Conservation (phyloP, 2,329 filamentous ascomycete genomes). For the Xylaria sp. region DNA sequence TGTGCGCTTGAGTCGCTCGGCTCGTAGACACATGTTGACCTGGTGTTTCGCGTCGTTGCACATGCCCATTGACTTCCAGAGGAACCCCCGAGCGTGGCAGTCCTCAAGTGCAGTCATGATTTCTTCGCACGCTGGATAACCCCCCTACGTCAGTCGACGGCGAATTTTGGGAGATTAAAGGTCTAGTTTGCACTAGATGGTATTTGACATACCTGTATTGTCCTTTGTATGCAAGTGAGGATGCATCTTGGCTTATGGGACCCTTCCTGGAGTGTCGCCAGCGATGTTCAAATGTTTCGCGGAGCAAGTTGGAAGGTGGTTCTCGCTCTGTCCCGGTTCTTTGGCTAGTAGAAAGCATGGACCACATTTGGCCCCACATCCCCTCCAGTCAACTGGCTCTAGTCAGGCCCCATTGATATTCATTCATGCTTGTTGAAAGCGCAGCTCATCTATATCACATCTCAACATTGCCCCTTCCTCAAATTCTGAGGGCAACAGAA, state of each 20-base stretch:
- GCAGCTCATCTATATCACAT: slow-evolving; percentile 26
- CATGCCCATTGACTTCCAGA: slow-evolving; percentile 90
- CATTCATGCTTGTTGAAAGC: slow-evolving; percentile 17
- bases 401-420: slow-evolving; percentile 9
- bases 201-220: slow-evolving; percentile 74
- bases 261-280: slow-evolving; percentile 2
- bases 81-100: slow-evolving; percentile 91
- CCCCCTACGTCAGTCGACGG: slow-evolving; percentile 4
- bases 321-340: slow-evolving; percentile 10
- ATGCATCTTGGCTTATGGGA: slow-evolving; percentile 75
- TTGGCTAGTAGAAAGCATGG: slow-evolving; percentile 41
- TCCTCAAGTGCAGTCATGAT: slow-evolving; percentile 94
- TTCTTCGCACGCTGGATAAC: slow-evolving; percentile 82
- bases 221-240: slow-evolving; percentile 95
- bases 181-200: slow-evolving; percentile 11
- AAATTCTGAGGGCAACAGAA: slow-evolving; percentile 7
- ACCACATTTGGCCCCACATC: slow-evolving; percentile 43
- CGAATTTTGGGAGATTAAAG: background rate
- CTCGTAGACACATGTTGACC: slow-evolving; percentile 85
- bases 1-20: slow-evolving; percentile 82
- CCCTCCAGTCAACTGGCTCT: slow-evolving; percentile 42
- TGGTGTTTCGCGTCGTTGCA: slow-evolving; percentile 88
- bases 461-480: slow-evolving; percentile 9
- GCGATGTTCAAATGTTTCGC: background rate
- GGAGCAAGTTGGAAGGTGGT: slow-evolving; percentile 13